These are phyloP conservation scores for Capsicum baccatum DNA, from an alignment of 257 asterid genomes.

Conservation along the genomic window DNA sequence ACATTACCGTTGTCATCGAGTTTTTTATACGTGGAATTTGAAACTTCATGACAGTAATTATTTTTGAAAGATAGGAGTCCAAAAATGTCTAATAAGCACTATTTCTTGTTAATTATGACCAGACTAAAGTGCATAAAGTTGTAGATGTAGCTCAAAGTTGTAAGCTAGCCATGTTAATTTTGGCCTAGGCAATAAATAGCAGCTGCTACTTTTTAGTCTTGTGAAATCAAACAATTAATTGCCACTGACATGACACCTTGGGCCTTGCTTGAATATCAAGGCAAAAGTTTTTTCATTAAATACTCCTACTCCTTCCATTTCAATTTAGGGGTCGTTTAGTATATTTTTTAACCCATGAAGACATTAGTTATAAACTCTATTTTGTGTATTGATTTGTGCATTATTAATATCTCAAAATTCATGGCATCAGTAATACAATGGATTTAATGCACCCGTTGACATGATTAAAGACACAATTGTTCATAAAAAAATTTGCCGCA, in stretches of 20 bases:
- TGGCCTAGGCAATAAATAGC: slow-evolving; percentile 6
- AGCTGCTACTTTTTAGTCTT: not conserved
- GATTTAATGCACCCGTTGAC: too few relatives aligned
- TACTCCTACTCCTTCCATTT: not conserved
- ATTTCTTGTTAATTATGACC: not conserved
- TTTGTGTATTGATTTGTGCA: too few relatives aligned
- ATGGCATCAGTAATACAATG: too few relatives aligned
- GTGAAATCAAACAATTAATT: slow-evolving; percentile 24
- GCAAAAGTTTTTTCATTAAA: not conserved
- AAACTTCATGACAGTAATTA: too few relatives aligned
- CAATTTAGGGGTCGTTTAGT: not conserved
- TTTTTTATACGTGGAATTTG: too few relatives aligned
- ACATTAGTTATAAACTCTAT: too few relatives aligned
- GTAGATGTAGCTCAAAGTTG: slow-evolving; percentile 11
- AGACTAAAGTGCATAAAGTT: not conserved
- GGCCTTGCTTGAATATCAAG: slow-evolving; percentile 23
- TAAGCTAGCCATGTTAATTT: not conserved
- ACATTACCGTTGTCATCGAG: too few relatives aligned
- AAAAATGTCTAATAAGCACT: not conserved
- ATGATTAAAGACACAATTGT: too few relatives aligned
- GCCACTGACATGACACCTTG: not conserved
- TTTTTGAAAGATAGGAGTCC: too few relatives aligned
- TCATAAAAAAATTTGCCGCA: too few relatives aligned
- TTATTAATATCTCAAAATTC: too few relatives aligned
- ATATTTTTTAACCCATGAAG: too few relatives aligned